phyloP scores from a whole-genome alignment of 768 basidiomycete genomes.

The Rhodotorula kratochvilovae region DNA sequence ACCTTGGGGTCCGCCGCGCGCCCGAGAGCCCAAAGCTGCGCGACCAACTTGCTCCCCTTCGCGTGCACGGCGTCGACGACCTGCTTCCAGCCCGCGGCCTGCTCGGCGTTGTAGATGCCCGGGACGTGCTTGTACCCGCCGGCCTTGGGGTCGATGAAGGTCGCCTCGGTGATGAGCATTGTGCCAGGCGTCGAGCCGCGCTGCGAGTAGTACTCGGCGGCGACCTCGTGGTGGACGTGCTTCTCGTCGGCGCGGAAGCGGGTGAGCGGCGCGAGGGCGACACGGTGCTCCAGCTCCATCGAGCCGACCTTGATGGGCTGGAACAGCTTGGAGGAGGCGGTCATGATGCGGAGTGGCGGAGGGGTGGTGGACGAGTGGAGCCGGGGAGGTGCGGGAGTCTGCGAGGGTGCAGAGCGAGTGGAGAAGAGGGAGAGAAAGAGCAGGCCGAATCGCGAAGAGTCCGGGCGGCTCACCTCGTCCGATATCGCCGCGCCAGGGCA shows the following conservation, averaged over 20 bases:
- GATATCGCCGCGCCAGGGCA: too few species aligned
- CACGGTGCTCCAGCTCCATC: slow-evolving; percentile 30
- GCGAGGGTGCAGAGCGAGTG: neutral
- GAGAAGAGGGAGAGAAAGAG: neutral
- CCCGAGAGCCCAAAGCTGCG: slow-evolving; percentile 61
- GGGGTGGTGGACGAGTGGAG: neutral
- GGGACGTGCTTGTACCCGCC: slow-evolving; percentile 49
- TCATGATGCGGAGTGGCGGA: slow-evolving; percentile 52
- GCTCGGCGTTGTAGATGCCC: slow-evolving; percentile 45
- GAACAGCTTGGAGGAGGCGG: slow-evolving; percentile 42
- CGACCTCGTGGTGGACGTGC: slow-evolving; percentile 21
- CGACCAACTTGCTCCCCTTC: slow-evolving; percentile 55
- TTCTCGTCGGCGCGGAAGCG: slow-evolving; percentile 35
- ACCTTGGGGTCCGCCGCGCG: slow-evolving; percentile 46
- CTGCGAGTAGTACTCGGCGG: slow-evolving; percentile 41
- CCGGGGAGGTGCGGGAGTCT: too few species aligned
- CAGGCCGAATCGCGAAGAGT: neutral
- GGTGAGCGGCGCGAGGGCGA: slow-evolving; percentile 41
- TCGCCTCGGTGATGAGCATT: slow-evolving; percentile 57
- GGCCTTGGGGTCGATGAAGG: slow-evolving; percentile 46
- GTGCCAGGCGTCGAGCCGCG: slow-evolving; percentile 52
- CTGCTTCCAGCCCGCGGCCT: slow-evolving; percentile 60
- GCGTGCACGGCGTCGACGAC: slow-evolving; percentile 60
- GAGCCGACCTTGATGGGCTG: slow-evolving; percentile 37
- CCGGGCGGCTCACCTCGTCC: too few species aligned